A percentile compares a stretch with the other conserved stretches of the same genome.
Conservation (phyloP, 441 rosid genomes). For the Mallotus japonicus region DNA sequence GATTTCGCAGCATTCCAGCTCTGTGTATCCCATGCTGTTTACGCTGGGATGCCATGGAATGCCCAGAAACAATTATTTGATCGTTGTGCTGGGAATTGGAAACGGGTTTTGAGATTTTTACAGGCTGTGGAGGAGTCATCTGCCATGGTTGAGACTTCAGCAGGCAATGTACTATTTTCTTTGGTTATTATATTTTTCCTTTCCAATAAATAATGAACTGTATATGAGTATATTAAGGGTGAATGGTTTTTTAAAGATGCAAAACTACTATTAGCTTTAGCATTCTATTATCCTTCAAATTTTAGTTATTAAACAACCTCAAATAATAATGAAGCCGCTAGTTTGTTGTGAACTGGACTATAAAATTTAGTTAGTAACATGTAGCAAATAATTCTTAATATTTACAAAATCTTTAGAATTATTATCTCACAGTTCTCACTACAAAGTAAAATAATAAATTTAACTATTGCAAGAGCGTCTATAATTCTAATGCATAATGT, state of each 20-base stretch:
- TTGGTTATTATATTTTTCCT: conserved; percentile 1
- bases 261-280: no score
- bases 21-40: conserved; percentile 50
- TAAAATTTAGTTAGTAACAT: background rate
- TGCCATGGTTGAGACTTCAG: conserved; percentile 69
- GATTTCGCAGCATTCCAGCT: conserved; percentile 80
- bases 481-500: background rate
- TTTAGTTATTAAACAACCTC: background rate
- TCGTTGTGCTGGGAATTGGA: conserved; percentile 84
- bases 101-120: conserved; percentile 76
- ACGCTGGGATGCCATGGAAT: conserved; percentile 48
- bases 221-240: background rate
- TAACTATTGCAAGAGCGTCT: background rate
- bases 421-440: background rate
- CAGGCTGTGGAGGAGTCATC: conserved; percentile 80
- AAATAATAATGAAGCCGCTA: background rate
- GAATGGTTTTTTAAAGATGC: background rate
- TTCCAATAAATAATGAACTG: conserved; percentile 6
- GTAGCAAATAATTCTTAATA: background rate
- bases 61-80: conserved; percentile 66
- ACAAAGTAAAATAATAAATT: background rate
- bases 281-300: background rate
- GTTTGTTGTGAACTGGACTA: background rate
- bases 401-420: background rate
- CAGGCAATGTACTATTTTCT: conserved; percentile 80